Base-by-base conservation (phyloP, 257 asterid genomes). In the Capsicum chinense region DNA sequence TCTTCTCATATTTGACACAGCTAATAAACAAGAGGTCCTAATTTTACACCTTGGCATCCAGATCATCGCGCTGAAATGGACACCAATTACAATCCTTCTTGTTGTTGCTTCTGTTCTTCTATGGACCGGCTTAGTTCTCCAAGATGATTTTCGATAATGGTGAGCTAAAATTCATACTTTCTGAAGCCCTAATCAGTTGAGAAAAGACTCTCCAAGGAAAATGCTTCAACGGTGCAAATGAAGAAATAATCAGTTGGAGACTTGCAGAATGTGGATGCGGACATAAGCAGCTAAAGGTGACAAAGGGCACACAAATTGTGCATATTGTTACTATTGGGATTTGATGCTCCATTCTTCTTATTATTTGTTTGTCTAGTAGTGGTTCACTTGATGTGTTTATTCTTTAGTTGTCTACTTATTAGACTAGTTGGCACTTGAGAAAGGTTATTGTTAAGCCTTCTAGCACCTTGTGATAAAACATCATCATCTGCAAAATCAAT, bases 31-130 rank as follows among this genome's bases (percentile, higher is more conserved):
- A 59, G 15, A 70, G 69, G 44, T 9, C 73, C 16, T 63, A 37
- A 71, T 56, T 67, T 66, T 66, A 35, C 7, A 11, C 44, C 14
- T 2, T 52, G 26, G 1, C 9, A 13, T 76, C 48, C 88, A 93
- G 95, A 83, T 86, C 11, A 87, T 90, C 42, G 92, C 97, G 63
- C 81, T 89, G 86, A 90, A 91, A 88, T 90, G 97, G 95, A 92
- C 88, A 64, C 97, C 95, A 16, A 54, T 87, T 11, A 88, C 90
- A 10, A 59, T 90, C 19, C 68, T 89, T 59, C 26, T 90, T 58
- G 85, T 87, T n/a, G 90, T 90, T 59, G 86, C 90, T 66, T 82
- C 88, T 47, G 52, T 89, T 76, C 91, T 93, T 35, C 2, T 88
- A 71, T 90, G 92, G 91, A 60, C 84, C 48, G 73, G 89, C 84